Percentiles rank a stretch among this genome's conserved stretches.
Evolutionary conservation across 495 filamentous ascomycete species (phyloP).

Genomic region (Podospora bellae-mahoneyi): DNA sequence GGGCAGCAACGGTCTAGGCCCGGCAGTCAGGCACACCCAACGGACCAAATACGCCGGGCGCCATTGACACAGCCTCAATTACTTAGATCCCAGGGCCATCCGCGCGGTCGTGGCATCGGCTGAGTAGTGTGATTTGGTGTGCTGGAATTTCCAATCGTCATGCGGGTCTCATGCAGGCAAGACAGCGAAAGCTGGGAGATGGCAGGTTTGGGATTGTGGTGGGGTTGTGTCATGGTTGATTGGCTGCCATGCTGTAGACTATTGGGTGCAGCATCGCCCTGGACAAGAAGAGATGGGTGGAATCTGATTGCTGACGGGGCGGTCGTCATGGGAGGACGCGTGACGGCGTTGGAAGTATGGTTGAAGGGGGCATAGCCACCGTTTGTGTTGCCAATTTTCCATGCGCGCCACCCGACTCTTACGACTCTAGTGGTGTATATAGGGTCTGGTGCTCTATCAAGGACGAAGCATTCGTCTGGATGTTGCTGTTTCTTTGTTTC

Average conservation of each 20-base stretch:
- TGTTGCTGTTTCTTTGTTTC: neutral
- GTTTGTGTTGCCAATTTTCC: neutral
- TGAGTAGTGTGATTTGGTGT: neutral
- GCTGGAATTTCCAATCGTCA: neutral
- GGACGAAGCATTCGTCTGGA: too few relatives aligned
- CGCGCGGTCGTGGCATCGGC: neutral
- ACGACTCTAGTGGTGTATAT: neutral
- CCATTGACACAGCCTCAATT: neutral
- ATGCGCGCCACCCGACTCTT: neutral
- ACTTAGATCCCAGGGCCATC: conserved; percentile 8
- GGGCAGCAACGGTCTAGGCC: neutral
- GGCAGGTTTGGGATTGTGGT: neutral
- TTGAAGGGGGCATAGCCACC: neutral
- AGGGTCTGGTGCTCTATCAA: neutral
- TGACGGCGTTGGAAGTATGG: neutral
- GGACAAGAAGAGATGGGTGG: neutral
- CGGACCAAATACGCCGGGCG: neutral
- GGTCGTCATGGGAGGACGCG: neutral
- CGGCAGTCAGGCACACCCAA: neutral
- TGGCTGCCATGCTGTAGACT: neutral
- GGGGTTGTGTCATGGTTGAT: neutral
- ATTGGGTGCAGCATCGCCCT: neutral
- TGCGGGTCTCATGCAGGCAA: neutral
- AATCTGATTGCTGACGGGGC: neutral
- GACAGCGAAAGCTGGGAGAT: neutral